Conservation (phyloP, 2,329 filamentous ascomycete genomes). For the Penicillium sp. region DNA sequence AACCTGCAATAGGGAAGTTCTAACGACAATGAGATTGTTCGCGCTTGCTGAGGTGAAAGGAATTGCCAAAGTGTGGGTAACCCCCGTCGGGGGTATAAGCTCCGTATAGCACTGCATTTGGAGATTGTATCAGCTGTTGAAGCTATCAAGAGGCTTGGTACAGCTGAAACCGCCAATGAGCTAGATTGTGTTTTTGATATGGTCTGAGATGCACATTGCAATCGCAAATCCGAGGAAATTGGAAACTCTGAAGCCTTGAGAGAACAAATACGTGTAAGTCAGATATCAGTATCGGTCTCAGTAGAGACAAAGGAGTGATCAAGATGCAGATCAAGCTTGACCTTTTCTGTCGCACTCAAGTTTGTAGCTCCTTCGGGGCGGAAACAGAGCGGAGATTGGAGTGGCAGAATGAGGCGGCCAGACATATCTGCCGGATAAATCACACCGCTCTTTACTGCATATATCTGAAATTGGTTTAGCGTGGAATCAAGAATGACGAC, state of each 20-base stretch:
- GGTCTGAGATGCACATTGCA: conserved; percentile 15
- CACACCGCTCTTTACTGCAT: background rate
- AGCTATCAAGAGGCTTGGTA: background rate
- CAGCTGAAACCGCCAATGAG: conserved; percentile 8
- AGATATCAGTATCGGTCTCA: background rate
- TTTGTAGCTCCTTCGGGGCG: conserved; percentile 10
- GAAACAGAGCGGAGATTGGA: conserved; percentile 1
- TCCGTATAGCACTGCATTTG: conserved; percentile 97
- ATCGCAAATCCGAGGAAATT: background rate
- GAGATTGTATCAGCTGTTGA: background rate
- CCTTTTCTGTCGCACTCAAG: conserved; percentile 1
- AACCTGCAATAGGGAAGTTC: conserved; percentile 87
- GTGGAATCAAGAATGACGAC: conserved; percentile 8
- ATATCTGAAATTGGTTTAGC: conserved; percentile 1
- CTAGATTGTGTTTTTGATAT: conserved; percentile 7
- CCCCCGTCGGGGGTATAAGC: conserved; percentile 86
- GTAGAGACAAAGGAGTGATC: background rate
- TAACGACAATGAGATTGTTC: conserved; percentile 84
- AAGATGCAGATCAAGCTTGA: conserved; percentile 1
- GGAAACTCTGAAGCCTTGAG: background rate
- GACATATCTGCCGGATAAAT: background rate
- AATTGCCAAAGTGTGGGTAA: conserved; percentile 78
- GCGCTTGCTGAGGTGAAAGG: conserved; percentile 72
- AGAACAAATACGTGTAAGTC: background rate
- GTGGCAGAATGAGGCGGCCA: conserved; percentile 2